Evolutionary conservation across 345 rosid species (phyloP).

Genomic region (Camelina sativa): DNA sequence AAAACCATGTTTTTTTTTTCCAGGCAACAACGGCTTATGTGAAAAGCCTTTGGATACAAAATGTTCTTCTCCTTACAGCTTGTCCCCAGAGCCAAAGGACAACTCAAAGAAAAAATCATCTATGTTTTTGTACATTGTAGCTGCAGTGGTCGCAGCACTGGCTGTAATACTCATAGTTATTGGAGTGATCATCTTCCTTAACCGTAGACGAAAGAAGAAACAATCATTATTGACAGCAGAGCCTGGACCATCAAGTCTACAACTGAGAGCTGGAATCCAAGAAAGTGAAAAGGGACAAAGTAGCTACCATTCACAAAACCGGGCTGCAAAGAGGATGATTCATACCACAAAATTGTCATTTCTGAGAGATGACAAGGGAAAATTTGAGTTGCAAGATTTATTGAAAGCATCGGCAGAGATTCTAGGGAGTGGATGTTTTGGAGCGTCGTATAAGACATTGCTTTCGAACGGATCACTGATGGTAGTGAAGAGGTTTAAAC

Average conservation of each 20-base stretch:
- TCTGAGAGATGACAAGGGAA: conserved; percentile 68
- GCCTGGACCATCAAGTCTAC: conserved; percentile 56
- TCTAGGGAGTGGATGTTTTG: conserved; percentile 84
- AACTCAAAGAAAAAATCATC: conserved; percentile 18
- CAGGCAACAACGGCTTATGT: conserved; percentile 79
- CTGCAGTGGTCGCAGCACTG: conserved; percentile 36
- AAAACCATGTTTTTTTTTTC: neutral
- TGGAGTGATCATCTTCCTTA: conserved; percentile 19
- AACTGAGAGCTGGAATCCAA: conserved; percentile 49
- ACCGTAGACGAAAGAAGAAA: conserved; percentile 10
- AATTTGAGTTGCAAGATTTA: conserved; percentile 77
- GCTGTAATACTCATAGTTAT: conserved; percentile 18
- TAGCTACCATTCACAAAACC: conserved; percentile 38
- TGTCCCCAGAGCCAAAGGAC: neutral
- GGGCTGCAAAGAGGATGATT: conserved; percentile 40
- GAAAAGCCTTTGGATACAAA: conserved; percentile 55
- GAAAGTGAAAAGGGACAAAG: conserved; percentile 37
- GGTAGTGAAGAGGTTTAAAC: conserved; percentile 91
- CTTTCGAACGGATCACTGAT: conserved; percentile 50
- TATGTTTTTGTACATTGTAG: conserved; percentile 34
- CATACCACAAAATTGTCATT: conserved; percentile 55
- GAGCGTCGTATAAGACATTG: conserved; percentile 78
- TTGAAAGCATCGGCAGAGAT: conserved; percentile 90
- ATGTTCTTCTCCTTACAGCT: conserved; percentile 33
- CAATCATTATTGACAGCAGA: conserved; percentile 42